Conservation (phyloP, 2,329 filamentous ascomycete species). For the Diaporthe sp. region DNA sequence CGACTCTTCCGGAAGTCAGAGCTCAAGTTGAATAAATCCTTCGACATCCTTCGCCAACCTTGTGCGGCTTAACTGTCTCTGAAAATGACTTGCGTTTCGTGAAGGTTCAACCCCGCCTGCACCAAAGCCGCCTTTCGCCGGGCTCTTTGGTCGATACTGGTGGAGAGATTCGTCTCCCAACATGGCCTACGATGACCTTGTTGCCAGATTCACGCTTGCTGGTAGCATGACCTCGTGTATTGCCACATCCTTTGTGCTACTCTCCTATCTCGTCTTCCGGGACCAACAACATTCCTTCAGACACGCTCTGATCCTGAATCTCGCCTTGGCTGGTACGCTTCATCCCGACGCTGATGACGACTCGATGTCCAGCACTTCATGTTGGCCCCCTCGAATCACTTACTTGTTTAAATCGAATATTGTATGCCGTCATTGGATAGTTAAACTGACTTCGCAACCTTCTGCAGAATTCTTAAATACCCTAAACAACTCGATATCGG, state of each 20-base stretch:
- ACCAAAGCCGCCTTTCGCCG: conserved; percentile 1
- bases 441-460: background rate
- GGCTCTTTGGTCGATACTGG: background rate
- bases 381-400: background rate
- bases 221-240: conserved; percentile 42
- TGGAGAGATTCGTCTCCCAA: conserved; percentile 21
- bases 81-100: conserved; percentile 6
- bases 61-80: background rate
- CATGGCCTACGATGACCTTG: conserved; percentile 29
- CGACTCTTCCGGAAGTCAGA: conserved; percentile 4
- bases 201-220: conserved; percentile 39
- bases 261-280: conserved; percentile 38
- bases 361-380: background rate
- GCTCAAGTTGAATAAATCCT: conserved; percentile 6
- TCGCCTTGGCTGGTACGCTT: conserved; percentile 44
- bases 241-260: conserved; percentile 39
- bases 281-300: conserved; percentile 44
- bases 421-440: background rate
- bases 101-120: background rate
- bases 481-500: conserved; percentile 58
- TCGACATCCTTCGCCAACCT: background rate
- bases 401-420: background rate
- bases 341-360: background rate
- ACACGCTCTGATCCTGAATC: conserved; percentile 45
- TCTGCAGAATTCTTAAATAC: conserved; percentile 57